Conservation (phyloP, 2,329 filamentous ascomycete genomes). For the Achaetomium macrosporum region DNA sequence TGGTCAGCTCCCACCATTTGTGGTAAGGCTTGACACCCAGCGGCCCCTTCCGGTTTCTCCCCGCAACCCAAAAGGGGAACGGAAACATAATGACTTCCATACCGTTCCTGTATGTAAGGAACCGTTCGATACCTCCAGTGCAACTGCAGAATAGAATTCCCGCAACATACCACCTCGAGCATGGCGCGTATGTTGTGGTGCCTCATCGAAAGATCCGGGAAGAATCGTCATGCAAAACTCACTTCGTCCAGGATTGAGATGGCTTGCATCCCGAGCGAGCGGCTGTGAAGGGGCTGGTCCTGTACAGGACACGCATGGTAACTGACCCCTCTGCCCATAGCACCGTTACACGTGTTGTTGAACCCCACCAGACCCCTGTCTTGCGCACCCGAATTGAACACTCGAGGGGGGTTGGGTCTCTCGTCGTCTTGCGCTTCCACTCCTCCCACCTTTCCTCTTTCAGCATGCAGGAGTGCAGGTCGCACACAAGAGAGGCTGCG, state of each 20-base stretch:
- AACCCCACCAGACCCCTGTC: slow-evolving; percentile 13
- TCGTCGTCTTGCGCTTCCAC: neutral
- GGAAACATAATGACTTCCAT: no score
- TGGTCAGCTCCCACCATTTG: neutral
- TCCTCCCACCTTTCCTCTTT: slow-evolving; percentile 4
- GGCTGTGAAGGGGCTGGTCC: neutral
- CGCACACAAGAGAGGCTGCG: slow-evolving; percentile 1
- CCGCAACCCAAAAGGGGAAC: neutral
- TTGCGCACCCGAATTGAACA: neutral
- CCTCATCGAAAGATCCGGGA: neutral
- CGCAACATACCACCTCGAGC: no score
- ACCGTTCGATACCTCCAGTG: no score
- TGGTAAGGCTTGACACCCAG: neutral
- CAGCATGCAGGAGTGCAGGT: slow-evolving; percentile 12
- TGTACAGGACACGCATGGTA: slow-evolving; percentile 9
- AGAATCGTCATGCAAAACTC: slow-evolving; percentile 1
- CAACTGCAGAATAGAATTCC: no score
- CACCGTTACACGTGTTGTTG: slow-evolving; percentile 21
- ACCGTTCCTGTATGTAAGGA: no score
- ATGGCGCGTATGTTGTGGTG: no score
- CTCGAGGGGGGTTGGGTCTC: neutral
- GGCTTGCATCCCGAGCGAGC: neutral
- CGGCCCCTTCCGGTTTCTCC: neutral
- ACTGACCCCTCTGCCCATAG: slow-evolving; percentile 12
- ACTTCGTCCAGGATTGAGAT: neutral